Conservation (phyloP, 2,329 filamentous ascomycete genomes). For the Cercospora sp. region DNA sequence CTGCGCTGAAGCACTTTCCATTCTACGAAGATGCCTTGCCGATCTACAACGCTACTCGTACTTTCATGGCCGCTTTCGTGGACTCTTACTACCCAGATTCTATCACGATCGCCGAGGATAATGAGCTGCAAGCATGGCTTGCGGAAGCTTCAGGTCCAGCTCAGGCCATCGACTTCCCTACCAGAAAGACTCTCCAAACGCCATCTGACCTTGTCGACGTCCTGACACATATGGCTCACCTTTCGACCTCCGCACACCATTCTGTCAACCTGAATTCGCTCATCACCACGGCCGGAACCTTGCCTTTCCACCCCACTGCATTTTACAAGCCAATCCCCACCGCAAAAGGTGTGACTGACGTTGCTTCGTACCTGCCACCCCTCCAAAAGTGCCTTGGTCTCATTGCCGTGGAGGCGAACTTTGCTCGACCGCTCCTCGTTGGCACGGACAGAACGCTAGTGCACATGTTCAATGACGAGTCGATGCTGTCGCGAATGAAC, state of each 20-base stretch:
- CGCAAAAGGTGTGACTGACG: slow-evolving; percentile 41
- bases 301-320: slow-evolving; percentile 48
- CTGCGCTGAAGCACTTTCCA: slow-evolving; percentile 46
- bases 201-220: slow-evolving; percentile 43
- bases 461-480: slow-evolving; percentile 45
- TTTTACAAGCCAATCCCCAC: slow-evolving; percentile 45
- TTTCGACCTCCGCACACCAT: slow-evolving; percentile 45
- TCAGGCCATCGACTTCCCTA: slow-evolving; percentile 47
- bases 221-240: slow-evolving; percentile 46
- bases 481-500: slow-evolving; percentile 41
- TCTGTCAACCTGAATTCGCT: slow-evolving; percentile 48
- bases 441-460: slow-evolving; percentile 42
- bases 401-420: slow-evolving; percentile 43
- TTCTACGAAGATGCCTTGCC: slow-evolving; percentile 48
- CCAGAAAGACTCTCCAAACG: slow-evolving; percentile 13
- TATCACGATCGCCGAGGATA: slow-evolving; percentile 39
- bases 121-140: slow-evolving; percentile 50
- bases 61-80: slow-evolving; percentile 47
- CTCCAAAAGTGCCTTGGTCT: slow-evolving; percentile 40
- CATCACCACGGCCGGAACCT: slow-evolving; percentile 39
- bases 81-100: slow-evolving; percentile 47
- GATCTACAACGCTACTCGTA: slow-evolving; percentile 41
- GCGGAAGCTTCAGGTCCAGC: slow-evolving; percentile 44
- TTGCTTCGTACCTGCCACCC: slow-evolving; percentile 40
- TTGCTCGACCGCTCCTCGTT: slow-evolving; percentile 45